Evolutionary conservation across 2,329 filamentous ascomycete species (phyloP).

Genomic region (Rhinocladiella similis): DNA sequence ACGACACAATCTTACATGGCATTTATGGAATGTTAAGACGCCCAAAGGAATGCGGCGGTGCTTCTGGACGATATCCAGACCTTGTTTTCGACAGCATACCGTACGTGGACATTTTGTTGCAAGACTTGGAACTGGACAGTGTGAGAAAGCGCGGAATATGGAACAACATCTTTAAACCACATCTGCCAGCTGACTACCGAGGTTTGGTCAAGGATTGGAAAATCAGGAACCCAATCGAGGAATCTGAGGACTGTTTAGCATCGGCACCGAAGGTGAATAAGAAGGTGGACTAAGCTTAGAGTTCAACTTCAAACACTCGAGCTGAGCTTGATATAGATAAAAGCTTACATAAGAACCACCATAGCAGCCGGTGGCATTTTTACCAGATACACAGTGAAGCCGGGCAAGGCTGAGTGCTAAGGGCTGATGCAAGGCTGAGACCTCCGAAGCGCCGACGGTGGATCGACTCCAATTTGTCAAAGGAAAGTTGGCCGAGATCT

Average conservation of each 20-base stretch:
- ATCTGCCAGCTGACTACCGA: constrained; percentile 42
- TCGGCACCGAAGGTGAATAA: too few relatives aligned
- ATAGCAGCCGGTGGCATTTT: too few relatives aligned
- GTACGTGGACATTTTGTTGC: constrained; percentile 68
- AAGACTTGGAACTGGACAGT: constrained; percentile 62
- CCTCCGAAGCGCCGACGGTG: too few relatives aligned
- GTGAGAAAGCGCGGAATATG: constrained; percentile 34
- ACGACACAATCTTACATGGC: constrained; percentile 63
- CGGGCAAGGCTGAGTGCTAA: too few relatives aligned
- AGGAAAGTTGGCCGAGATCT: not conserved
- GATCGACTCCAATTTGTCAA: not conserved
- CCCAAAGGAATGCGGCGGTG: constrained; percentile 62
- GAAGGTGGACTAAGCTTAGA: too few relatives aligned
- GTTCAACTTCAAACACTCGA: too few relatives aligned
- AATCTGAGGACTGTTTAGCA: not conserved
- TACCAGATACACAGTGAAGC: too few relatives aligned
- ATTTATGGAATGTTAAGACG: constrained; percentile 72
- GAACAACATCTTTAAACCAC: constrained; percentile 38
- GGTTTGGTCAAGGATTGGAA: constrained; percentile 42
- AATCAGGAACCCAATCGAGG: not conserved
- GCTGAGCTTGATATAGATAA: too few relatives aligned
- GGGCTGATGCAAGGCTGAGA: too few relatives aligned
- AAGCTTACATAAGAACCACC: too few relatives aligned
- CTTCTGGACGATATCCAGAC: constrained; percentile 53
- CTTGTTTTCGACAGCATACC: constrained; percentile 77